Base-by-base conservation (phyloP, 2,329 filamentous ascomycete genomes). In the Microcyclospora tardicrescens region DNA sequence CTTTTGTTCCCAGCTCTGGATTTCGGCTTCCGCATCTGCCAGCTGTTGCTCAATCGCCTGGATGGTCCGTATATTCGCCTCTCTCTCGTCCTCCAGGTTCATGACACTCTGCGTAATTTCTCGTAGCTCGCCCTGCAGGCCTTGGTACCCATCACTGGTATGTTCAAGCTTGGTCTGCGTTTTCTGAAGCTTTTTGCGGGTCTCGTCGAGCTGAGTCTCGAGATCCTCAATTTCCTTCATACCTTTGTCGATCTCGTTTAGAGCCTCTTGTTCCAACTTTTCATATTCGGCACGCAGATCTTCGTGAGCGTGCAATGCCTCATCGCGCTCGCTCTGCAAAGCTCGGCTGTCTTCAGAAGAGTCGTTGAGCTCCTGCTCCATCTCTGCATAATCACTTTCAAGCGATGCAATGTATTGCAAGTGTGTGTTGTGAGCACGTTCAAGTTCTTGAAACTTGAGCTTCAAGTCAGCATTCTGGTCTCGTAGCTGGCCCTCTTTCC, bases 101-200 rank as follows among this genome's bases (percentile, higher is more conserved):
- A 95, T 73, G 5, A 96, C 72, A 15, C 81, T 81, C 50, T 94
- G 85, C 52, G 83, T 93, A 61, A 95, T 81, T 50, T 80, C 81
- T 46, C 87, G 82, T 79, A 98, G 91, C 67, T 96, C 91, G 42
- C 81, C 78, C 56, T 96, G 89, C 38, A 98, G 65, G n/a, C 84
- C 83, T 47, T 81, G 78, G 60, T 95, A 89, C 56, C 91, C 93
- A 54, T 96, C 87, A 10, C 78, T 78, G 37, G 81, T 76, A 46
- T 84, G 81, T 44, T 76, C 74, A 11, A 94, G 64, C 33, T 75
- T 74, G 43, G 81, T 80, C 53, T 81, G 73, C 39, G 87, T 82
- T 4, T 79, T 55, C 31, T 54, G 47, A 10, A 45, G 45, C 36
- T 46, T 46, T 34, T 46, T 49, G 10, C 53, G 71, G 44, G 93